Percentiles rank a stretch among this genome's conserved stretches.
Conservation (phyloP, 2,329 filamentous ascomycete species). For the Claviceps fusiformis region DNA sequence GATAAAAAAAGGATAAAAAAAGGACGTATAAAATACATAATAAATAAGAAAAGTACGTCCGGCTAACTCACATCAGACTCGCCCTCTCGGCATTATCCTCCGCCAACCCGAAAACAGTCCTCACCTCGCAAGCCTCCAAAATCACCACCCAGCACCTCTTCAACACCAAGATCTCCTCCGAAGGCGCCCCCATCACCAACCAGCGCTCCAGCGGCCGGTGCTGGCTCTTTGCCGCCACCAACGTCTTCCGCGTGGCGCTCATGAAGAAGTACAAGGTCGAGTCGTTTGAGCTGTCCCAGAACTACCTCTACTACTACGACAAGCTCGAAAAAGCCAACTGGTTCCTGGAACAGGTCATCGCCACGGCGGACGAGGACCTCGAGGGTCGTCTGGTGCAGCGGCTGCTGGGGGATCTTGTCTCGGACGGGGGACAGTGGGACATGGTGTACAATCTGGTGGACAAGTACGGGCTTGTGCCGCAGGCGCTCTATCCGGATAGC, state of each 20-base stretch:
- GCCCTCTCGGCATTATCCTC: constrained; percentile 60
- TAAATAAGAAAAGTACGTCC: background rate
- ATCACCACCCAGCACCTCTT: constrained; percentile 66
- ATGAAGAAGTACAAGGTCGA: constrained; percentile 72
- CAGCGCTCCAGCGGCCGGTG: constrained; percentile 71
- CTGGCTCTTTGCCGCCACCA: constrained; percentile 88
- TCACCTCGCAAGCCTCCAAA: constrained; percentile 48
- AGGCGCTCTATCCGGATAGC: constrained; percentile 67
- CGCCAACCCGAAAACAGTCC: constrained; percentile 50
- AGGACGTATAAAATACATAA: no score
- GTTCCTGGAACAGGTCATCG: constrained; percentile 73
- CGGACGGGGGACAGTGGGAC: constrained; percentile 82
- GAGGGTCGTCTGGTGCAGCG: constrained; percentile 61
- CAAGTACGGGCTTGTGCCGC: constrained; percentile 82
- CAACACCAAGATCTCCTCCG: constrained; percentile 69
- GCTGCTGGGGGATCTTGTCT: constrained; percentile 53
- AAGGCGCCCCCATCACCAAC: constrained; percentile 74
- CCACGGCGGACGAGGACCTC: constrained; percentile 56
- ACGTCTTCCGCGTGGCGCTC: constrained; percentile 76
- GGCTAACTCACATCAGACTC: constrained; percentile 35
- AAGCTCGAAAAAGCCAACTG: constrained; percentile 87
- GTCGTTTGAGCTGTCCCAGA: constrained; percentile 73
- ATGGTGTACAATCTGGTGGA: constrained; percentile 77
- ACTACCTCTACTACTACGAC: constrained; percentile 87
- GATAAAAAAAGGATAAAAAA: constrained; percentile 3